Evolutionary conservation across 805 yeast species (phyloP), one percentile per base, ranked within the genome.

Genomic region (Candida dendrica): DNA sequence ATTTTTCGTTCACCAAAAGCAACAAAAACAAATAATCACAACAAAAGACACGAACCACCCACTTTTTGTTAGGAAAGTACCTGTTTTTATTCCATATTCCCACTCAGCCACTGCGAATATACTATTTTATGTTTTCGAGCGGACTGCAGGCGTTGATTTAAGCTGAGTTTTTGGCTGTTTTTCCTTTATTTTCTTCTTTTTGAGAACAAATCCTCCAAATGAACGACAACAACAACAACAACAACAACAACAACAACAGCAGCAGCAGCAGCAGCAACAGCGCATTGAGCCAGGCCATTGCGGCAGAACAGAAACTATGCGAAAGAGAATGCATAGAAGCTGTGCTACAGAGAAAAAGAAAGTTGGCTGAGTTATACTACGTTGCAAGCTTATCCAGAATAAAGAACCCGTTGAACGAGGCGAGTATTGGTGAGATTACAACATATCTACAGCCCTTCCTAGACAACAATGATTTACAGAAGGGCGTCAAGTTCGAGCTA

Each of bases 331-430:
- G 49, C 3, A 40, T 38, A 4, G 71, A 67, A 38, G 60, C 77
- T n/a, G 62, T 76, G 11, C 64, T 68, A 45, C 64, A 66, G 36
- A 64, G 88, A 38, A 77, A 77, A 50, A 63, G 80, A 22, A 77
- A 77, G 52, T 64, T 82, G 19, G 69, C 82, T 2, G 84, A 81
- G 56, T 61, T 82, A 15, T 81, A 77, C 53, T 74, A 79, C 47
- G 71, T 81, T 13, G 67, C 84, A 10, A 59, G 76, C 45, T 59
- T 76, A 40, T 76, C 80, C 16, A 63, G 68, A 43, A 55, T 74
- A 42, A 43, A 66, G 37, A 52, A 59, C 5, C 49, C 78, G 65
- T 38, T 64, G 55, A 48, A 68, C 69, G 44, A 66, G 53, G 45
- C 66, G 51, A 39, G 67, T 52, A 65, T 47, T 41, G 56, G 56